Percentiles rank a stretch among this genome's conserved stretches.
Conservation (phyloP, 2,329 filamentous ascomycete genomes). For the Macrophomina tecta region DNA sequence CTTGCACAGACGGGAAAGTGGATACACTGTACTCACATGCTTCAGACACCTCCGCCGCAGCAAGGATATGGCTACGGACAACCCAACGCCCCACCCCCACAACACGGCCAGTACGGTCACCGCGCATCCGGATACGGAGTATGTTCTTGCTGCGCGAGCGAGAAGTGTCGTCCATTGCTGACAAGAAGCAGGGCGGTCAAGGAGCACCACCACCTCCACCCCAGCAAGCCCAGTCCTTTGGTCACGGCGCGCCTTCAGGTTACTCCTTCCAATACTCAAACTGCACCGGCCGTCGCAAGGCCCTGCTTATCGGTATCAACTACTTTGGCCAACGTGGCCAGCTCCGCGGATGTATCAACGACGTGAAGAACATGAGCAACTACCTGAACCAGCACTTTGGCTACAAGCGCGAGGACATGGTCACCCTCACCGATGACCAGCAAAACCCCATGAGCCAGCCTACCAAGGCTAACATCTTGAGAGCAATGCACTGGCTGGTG, state of each 20-base stretch:
- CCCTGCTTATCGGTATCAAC: slow-evolving; percentile 91
- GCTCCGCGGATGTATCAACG: slow-evolving; percentile 92
- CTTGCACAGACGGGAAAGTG: slow-evolving; percentile 37
- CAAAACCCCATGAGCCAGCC: slow-evolving; percentile 97
- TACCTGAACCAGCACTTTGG: slow-evolving; percentile 89
- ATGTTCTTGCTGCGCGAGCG: slow-evolving; percentile 39
- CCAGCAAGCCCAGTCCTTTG: slow-evolving; percentile 54
- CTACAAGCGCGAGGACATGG: slow-evolving; percentile 96
- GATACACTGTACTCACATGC: slow-evolving; percentile 31
- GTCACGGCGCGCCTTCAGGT: slow-evolving; percentile 76
- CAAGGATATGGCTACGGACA: slow-evolving; percentile 33
- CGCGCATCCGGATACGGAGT: slow-evolving; percentile 35
- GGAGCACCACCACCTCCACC: slow-evolving; percentile 71
- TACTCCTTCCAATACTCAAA: slow-evolving; percentile 92
- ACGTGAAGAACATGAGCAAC: slow-evolving; percentile 94
- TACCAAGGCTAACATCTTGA: slow-evolving; percentile 91
- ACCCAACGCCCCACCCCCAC: slow-evolving; percentile 29
- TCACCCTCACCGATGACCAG: slow-evolving; percentile 93
- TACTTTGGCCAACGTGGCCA: slow-evolving; percentile 94
- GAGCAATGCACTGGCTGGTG: slow-evolving; percentile 97
- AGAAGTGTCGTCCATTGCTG: slow-evolving; percentile 48
- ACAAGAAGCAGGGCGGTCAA: slow-evolving; percentile 53
- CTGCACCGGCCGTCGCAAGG: slow-evolving; percentile 87
- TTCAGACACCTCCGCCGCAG: slow-evolving; percentile 42
- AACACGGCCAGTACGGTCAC: slow-evolving; percentile 24